Evolutionary conservation across 2,329 filamentous ascomycete species (phyloP).

Genomic region (Colletotrichum chlorophyti): DNA sequence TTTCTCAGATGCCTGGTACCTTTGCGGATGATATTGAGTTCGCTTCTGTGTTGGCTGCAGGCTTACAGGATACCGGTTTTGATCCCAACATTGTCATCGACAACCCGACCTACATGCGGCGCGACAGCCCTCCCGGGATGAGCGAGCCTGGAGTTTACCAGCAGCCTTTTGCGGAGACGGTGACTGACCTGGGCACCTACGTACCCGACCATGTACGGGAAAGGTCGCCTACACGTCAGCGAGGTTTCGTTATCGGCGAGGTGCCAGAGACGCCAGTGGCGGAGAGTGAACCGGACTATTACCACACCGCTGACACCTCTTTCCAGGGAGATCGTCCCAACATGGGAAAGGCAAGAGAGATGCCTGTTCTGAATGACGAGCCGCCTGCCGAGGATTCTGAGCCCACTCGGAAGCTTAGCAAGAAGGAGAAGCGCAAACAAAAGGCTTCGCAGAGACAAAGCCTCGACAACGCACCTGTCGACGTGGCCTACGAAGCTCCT

Average conservation of each 20-base stretch:
- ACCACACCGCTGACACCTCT: conserved; percentile 36
- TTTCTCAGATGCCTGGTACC: conserved; percentile 65
- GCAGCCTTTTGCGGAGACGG: conserved; percentile 56
- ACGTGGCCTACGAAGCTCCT: neutral
- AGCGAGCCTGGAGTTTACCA: conserved; percentile 57
- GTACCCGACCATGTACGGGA: conserved; percentile 40
- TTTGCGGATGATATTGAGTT: conserved; percentile 75
- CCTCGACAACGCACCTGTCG: conserved; percentile 32
- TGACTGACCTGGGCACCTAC: conserved; percentile 46
- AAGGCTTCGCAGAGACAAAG: conserved; percentile 46
- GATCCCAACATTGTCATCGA: conserved; percentile 74
- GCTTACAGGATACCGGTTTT: conserved; percentile 73
- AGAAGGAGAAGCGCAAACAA: conserved; percentile 56
- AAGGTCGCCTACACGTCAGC: conserved; percentile 36
- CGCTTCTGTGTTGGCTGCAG: conserved; percentile 72
- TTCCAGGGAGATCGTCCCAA: conserved; percentile 31
- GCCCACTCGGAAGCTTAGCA: conserved; percentile 44
- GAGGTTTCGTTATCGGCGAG: conserved; percentile 57
- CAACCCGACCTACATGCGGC: conserved; percentile 67
- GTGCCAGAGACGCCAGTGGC: conserved; percentile 45
- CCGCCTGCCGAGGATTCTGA: conserved; percentile 28
- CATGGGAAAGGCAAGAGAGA: conserved; percentile 33
- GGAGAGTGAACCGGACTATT: neutral
- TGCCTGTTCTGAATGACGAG: conserved; percentile 6
- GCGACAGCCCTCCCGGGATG: conserved; percentile 68